A percentile compares a stretch with the other conserved stretches of the same genome.
Evolutionary conservation across 179 eudicot genomes (phyloP).

Genomic region (Corrigiola litoralis): DNA sequence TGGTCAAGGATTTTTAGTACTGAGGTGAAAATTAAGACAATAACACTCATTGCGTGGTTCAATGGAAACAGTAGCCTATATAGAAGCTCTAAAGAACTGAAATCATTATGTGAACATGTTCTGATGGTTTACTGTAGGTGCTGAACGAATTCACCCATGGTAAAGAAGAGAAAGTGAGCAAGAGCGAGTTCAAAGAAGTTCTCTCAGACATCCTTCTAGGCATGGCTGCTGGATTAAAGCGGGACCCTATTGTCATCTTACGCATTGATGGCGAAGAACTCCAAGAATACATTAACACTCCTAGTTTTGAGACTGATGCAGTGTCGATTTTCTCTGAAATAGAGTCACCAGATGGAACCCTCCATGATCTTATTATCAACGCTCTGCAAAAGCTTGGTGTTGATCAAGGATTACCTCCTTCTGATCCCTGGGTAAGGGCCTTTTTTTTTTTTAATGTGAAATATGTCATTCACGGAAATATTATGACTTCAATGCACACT

Average conservation of each 20-base stretch:
- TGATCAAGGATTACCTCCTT: constrained; percentile 90
- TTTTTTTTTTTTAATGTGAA: neutral
- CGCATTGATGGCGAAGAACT: constrained; percentile 94
- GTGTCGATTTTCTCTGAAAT: constrained; percentile 49
- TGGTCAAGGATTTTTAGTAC: too few species aligned
- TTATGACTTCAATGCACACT: neutral
- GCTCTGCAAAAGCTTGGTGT: constrained; percentile 73
- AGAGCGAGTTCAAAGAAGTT: constrained; percentile 66
- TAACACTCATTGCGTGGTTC: too few species aligned
- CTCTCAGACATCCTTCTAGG: constrained; percentile 68
- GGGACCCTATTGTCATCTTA: constrained; percentile 84
- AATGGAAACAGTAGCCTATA: too few species aligned
- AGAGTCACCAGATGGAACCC: constrained; percentile 30
- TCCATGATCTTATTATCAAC: constrained; percentile 46
- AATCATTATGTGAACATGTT: neutral
- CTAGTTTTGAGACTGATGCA: constrained; percentile 58
- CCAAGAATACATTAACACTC: constrained; percentile 45
- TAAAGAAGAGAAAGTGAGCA: constrained; percentile 69
- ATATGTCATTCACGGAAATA: neutral
- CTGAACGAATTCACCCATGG: constrained; percentile 78
- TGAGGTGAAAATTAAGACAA: too few species aligned
- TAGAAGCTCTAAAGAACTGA: neutral
- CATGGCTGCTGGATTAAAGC: constrained; percentile 91
- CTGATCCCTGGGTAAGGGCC: constrained; percentile 70
- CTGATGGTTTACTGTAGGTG: constrained; percentile 37